Evolutionary conservation across 2,329 filamentous ascomycete genomes (phyloP), one percentile per base, ranked within the genome.

Genomic region (Hysterium pulicare): DNA sequence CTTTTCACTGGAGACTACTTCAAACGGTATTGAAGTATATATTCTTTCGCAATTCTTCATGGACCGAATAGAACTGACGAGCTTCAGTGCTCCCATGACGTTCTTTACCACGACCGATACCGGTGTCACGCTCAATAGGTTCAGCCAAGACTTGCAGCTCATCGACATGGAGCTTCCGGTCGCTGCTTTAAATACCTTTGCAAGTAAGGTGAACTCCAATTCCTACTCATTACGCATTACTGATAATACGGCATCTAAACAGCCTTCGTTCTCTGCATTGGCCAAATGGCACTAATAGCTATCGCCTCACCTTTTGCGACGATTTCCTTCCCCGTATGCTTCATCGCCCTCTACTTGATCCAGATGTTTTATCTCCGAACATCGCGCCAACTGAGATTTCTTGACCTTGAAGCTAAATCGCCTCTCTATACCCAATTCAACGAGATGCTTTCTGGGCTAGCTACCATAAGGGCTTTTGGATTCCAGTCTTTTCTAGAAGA

Each of bases 391-490:
- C 51, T 76, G 5, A 70, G 78, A 38, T 68, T 77, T 21, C 60
- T 79, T 6, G 77, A 81, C 50, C 64, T 79, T 0, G 76, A 79
- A 52, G 62, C 69, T 19, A 72, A 74, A 44, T 67, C 69, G 0
- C 72, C 74, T 1, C 61, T 79, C 0, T 77, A 73, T 49, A 71
- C 73, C 0, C 72, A 78, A 32, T 78, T 78, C 46, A 59, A 70
- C 7, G 77, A 80, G 42, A 73, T 72, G 0, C 50, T 77, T 0
- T 59, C 65, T 7, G 76, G 76, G 0, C 49, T 79, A 0, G 48
- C 67, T 1, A 78, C 74, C 0, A 72, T 81, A 26, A 72, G 76
- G 7, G 71, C 76, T 0, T 78, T 76, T 41, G 66, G 66, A 1
- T 78, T 75, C 74, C 62, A 67, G n/a, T 51, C 51, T 4, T 54